Evolutionary conservation across 2,329 filamentous ascomycete species (phyloP).

Genomic region (Polychaeton citri): DNA sequence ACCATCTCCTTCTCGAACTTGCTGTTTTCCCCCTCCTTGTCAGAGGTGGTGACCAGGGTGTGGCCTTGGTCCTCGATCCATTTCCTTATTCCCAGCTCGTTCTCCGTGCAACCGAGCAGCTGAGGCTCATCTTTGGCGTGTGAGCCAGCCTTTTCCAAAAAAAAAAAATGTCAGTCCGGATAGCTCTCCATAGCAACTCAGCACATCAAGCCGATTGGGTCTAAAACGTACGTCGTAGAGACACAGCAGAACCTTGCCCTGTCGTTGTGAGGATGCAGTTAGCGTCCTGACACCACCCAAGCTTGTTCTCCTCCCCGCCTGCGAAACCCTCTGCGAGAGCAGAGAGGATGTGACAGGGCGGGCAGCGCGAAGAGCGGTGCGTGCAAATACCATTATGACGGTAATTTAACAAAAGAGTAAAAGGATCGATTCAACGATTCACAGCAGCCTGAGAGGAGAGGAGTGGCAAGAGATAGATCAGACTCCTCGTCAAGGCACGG

Average conservation of each 20-base stretch:
- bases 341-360: slow-evolving; percentile 39
- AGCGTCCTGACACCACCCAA: slow-evolving; percentile 44
- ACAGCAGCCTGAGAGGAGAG: neutral
- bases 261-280: slow-evolving; percentile 50
- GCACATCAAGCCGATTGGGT: too few relatives aligned
- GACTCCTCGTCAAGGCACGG: too few relatives aligned
- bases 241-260: slow-evolving; percentile 93
- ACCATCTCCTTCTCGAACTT: slow-evolving; percentile 91
- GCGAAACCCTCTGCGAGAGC: slow-evolving; percentile 28
- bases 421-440: neutral
- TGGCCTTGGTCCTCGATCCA: slow-evolving; percentile 97
- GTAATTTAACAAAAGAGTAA: neutral
- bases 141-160: slow-evolving; percentile 65
- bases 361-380: slow-evolving; percentile 45
- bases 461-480: neutral
- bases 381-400: slow-evolving; percentile 47
- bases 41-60: slow-evolving; percentile 89
- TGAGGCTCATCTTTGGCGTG: slow-evolving; percentile 80
- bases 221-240: slow-evolving; percentile 79
- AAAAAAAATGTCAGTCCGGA: too few relatives aligned
- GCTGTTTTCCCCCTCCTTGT: slow-evolving; percentile 91
- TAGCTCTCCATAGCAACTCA: too few relatives aligned
- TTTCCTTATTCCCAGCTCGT: slow-evolving; percentile 91
- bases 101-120: slow-evolving; percentile 90
- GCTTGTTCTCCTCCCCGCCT: slow-evolving; percentile 23